Conservation (phyloP, 192 early-diverging fungal genomes). For the Umbelopsis vinacea region DNA sequence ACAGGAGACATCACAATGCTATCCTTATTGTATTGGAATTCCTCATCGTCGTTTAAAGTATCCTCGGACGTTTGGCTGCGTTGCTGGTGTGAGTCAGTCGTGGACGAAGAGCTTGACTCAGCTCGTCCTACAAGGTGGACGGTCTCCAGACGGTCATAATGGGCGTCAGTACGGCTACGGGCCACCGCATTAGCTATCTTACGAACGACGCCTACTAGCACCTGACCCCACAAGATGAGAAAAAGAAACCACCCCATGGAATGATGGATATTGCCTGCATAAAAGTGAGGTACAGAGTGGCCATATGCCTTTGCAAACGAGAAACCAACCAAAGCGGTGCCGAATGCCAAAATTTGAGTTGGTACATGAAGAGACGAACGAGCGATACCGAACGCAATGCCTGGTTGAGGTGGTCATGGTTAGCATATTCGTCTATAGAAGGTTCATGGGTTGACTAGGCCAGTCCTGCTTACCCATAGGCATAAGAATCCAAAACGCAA, state of each 20-base stretch:
- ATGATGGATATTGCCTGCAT: constrained; percentile 40
- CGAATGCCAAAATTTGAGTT: constrained; percentile 33
- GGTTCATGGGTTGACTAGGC: not conserved
- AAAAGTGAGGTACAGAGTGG: constrained; percentile 37
- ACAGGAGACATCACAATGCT: constrained; percentile 21
- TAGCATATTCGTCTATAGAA: not conserved
- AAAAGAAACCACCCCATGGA: constrained; percentile 38
- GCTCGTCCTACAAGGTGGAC: constrained; percentile 28
- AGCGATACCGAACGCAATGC: constrained; percentile 43
- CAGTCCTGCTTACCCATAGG: constrained; percentile 38
- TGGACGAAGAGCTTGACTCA: constrained; percentile 2
- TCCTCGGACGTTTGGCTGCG: constrained; percentile 23
- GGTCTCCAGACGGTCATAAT: constrained; percentile 31
- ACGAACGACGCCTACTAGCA: constrained; percentile 34
- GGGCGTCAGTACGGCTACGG: not conserved
- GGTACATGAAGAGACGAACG: constrained; percentile 40
- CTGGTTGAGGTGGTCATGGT: not conserved
- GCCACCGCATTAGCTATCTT: constrained; percentile 38
- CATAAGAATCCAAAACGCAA: constrained; percentile 43
- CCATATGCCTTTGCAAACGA: constrained; percentile 41
- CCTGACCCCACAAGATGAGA: constrained; percentile 32
- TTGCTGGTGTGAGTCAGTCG: constrained; percentile 2
- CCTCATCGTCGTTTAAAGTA: constrained; percentile 4
- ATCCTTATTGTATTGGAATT: constrained; percentile 2
- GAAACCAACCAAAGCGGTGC: constrained; percentile 32